These are phyloP conservation scores for Pythium coloratum DNA, from an alignment of 352 stramenopile species.

Conservation along the genomic window DNA sequence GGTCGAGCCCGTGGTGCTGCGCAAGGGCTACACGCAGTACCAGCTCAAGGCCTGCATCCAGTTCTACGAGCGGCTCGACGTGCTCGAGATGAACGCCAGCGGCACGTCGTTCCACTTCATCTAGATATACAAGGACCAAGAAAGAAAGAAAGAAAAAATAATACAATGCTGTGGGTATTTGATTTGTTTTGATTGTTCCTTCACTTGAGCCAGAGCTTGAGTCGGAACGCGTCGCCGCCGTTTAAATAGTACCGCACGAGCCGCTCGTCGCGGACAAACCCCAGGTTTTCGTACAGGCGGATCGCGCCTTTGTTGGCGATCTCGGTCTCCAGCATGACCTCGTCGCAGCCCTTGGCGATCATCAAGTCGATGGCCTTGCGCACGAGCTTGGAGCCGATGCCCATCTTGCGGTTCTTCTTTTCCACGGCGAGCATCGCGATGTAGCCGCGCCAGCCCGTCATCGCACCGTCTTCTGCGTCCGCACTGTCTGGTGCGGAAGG, in stretches of 20 bases:
- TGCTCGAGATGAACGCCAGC: constrained; percentile 78
- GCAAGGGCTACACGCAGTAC: constrained; percentile 96
- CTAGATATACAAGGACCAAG: constrained; percentile 18
- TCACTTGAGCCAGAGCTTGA: constrained; percentile 90
- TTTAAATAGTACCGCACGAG: constrained; percentile 97
- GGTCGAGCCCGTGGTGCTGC: constrained; percentile 93
- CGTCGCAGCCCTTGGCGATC: constrained; percentile 71
- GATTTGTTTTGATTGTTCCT: constrained; percentile 5
- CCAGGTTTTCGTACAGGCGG: constrained; percentile 92
- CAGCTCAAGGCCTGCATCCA: constrained; percentile 95
- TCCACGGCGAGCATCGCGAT: constrained; percentile 96
- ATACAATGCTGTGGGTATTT: not conserved
- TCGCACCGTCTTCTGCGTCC: constrained; percentile 24
- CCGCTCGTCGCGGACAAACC: constrained; percentile 92
- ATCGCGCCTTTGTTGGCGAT: constrained; percentile 91
- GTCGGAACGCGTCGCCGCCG: constrained; percentile 91
- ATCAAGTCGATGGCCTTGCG: constrained; percentile 89
- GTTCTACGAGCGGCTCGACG: constrained; percentile 91
- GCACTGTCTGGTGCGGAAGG: constrained; percentile 5
- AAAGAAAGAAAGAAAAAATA: constrained; percentile 2
- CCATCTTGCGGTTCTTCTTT: constrained; percentile 83
- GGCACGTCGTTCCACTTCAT: constrained; percentile 83
- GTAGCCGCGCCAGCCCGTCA: constrained; percentile 82
- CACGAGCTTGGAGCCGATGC: constrained; percentile 90
- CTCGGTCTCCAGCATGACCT: constrained; percentile 94